These are phyloP conservation scores for Acer saccharum DNA, from an alignment of 345 rosid species.

Conservation along the genomic window DNA sequence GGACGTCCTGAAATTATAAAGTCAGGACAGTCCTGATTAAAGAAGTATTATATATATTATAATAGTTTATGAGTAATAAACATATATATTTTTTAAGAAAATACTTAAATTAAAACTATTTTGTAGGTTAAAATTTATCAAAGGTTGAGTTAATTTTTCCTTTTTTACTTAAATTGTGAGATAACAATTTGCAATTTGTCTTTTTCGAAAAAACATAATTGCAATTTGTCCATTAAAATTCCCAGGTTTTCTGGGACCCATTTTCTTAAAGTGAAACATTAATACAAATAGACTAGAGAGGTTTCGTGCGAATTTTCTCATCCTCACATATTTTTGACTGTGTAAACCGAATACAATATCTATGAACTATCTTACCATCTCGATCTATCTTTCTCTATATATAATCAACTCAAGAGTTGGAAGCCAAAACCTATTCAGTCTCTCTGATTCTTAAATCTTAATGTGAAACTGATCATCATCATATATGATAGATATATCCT, in stretches of 20 bases:
- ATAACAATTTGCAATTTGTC: too few species aligned
- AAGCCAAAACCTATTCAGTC: background rate
- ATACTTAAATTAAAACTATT: too few species aligned
- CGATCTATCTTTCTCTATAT: background rate
- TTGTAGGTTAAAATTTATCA: too few species aligned
- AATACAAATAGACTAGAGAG: background rate
- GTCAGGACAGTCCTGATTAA: too few species aligned
- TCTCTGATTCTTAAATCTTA: background rate
- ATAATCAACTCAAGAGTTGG: background rate
- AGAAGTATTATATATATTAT: too few species aligned
- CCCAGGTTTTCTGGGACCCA: background rate
- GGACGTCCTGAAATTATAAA: too few species aligned
- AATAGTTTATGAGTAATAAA: too few species aligned
- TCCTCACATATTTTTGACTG: background rate
- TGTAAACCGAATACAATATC: background rate
- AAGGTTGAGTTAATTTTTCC: too few species aligned
- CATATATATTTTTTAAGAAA: too few species aligned
- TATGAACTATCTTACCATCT: background rate
- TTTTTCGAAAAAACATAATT: too few species aligned
- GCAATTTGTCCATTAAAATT: too few species aligned
- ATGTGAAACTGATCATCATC: background rate
- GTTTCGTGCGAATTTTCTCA: slow-evolving; percentile 5
- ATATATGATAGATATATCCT: background rate
- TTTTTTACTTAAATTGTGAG: too few species aligned
- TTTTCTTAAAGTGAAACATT: background rate